phyloP scores from a whole-genome alignment of 2,329 filamentous ascomycete species.

The Ciborinia camelliae region DNA sequence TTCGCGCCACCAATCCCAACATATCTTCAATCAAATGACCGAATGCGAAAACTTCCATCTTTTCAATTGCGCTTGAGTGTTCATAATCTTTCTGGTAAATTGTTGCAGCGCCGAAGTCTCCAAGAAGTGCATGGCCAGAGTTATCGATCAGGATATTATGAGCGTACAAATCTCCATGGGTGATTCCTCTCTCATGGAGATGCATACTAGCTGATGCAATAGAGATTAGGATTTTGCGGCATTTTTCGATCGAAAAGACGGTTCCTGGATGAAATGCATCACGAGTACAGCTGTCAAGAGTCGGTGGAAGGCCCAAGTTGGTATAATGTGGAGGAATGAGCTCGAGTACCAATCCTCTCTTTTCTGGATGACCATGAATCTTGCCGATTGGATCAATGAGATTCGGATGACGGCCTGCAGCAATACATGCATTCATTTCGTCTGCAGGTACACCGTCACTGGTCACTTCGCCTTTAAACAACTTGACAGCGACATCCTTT shows the following conservation, averaged over 20 bases:
- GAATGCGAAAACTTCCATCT: constrained; percentile 48
- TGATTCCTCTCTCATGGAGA: constrained; percentile 44
- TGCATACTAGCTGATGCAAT: constrained; percentile 45
- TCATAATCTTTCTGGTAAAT: constrained; percentile 39
- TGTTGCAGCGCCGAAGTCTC: constrained; percentile 48
- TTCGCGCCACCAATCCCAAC: constrained; percentile 38
- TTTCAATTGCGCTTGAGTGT: constrained; percentile 39
- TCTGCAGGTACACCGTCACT: constrained; percentile 48
- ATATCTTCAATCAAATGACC: constrained; percentile 47
- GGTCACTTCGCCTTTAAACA: constrained; percentile 48
- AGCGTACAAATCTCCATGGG: constrained; percentile 48
- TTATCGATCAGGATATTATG: constrained; percentile 46
- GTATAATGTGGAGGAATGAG: constrained; percentile 45
- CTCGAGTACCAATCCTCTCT: constrained; percentile 46
- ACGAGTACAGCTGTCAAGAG: constrained; percentile 46
- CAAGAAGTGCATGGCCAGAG: constrained; percentile 45
- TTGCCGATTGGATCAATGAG: constrained; percentile 46
- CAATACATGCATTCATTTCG: constrained; percentile 48
- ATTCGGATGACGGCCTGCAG: constrained; percentile 46
- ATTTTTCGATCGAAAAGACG: constrained; percentile 35
- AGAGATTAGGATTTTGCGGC: constrained; percentile 40
- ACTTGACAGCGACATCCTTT: constrained; percentile 46
- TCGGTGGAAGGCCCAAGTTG: constrained; percentile 45
- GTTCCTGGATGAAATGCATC: constrained; percentile 41
- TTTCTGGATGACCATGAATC: constrained; percentile 42